Evolutionary conservation across 2,329 filamentous ascomycete genomes (phyloP).

Genomic region (Aspergillus sp.): DNA sequence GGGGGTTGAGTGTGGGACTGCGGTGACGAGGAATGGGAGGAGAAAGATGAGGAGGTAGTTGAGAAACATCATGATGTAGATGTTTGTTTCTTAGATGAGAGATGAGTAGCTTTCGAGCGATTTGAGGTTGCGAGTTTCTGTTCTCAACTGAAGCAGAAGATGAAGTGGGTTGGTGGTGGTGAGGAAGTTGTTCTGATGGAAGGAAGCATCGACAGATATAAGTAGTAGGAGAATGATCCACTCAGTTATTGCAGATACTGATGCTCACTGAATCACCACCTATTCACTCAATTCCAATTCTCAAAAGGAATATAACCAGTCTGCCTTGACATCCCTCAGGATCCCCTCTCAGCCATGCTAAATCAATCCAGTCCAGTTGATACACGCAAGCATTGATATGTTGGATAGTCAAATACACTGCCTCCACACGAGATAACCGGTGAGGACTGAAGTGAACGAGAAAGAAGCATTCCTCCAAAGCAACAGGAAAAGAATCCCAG

Average conservation of each 20-base stretch:
- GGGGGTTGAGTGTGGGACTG: neutral
- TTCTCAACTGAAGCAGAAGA: too few species aligned
- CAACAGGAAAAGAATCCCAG: neutral
- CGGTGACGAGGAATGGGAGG: neutral
- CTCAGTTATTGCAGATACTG: too few species aligned
- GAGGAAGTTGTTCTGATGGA: too few species aligned
- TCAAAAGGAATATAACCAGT: neutral
- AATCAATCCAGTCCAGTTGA: neutral
- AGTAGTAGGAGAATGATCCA: too few species aligned
- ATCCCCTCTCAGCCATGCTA: neutral
- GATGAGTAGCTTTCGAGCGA: neutral
- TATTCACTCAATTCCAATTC: neutral
- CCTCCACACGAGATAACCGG: neutral
- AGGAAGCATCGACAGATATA: too few species aligned
- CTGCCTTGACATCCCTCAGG: neutral
- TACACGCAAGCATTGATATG: neutral
- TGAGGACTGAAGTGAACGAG: neutral
- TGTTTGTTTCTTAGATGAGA: neutral
- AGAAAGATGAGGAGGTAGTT: neutral
- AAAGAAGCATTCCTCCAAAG: neutral
- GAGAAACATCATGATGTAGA: slow-evolving; percentile 3
- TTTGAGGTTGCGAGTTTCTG: neutral
- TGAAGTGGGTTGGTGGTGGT: too few species aligned
- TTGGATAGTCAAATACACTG: neutral
- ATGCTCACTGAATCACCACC: too few species aligned